Base-by-base conservation (phyloP, 2,329 filamentous ascomycete genomes). In the Nemania serpens region DNA sequence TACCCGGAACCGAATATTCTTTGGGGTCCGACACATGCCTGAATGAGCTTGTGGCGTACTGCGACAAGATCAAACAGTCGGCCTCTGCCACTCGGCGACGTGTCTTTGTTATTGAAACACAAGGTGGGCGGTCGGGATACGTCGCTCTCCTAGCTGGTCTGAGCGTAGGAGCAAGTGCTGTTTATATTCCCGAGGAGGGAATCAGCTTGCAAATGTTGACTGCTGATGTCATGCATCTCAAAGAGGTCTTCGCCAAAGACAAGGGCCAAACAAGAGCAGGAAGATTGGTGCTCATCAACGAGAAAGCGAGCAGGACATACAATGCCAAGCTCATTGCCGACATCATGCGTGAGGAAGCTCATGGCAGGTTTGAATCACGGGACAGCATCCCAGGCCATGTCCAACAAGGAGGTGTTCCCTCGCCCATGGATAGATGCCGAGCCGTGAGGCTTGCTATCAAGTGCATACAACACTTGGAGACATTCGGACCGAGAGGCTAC, bases 31-130 rank as follows among this genome's bases (percentile, higher is more conserved):
- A 99, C 72, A 99, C 95, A 1, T 98, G 95, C 73, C 81, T 99
- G 64, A 99, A 99, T 78, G 93, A 96, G 57, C 83, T 99, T 41
- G 92, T 97, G 65, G 86, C 89, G 68, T 99, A 97, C 78, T 97
- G 94, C 75, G 95, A 99, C 81, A 94, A 93, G 71, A 97, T 98
- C 78, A 93, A 96, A 77, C 95, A 98, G 76, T 97, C 93, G 1
- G 95, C 95, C 0, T 97, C 93, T 1, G 93, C 95, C 1, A 96
- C 93, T 1, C 89, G 95, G 60, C 89, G 95, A 46, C 88, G 95
- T 63, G 94, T 98, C 56, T 99, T 99, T 77, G 93, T 99, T 55
- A 94, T 99, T 56, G 95, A 99, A 79, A 98, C 95, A 0, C 95
- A 99, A 79, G 95, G 95, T 70, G 95, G 95, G 37, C 88, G 91